These are phyloP conservation scores for Dictyostelium firmibasis DNA, from an alignment of 78 protist genomes.

Conservation along the genomic window DNA sequence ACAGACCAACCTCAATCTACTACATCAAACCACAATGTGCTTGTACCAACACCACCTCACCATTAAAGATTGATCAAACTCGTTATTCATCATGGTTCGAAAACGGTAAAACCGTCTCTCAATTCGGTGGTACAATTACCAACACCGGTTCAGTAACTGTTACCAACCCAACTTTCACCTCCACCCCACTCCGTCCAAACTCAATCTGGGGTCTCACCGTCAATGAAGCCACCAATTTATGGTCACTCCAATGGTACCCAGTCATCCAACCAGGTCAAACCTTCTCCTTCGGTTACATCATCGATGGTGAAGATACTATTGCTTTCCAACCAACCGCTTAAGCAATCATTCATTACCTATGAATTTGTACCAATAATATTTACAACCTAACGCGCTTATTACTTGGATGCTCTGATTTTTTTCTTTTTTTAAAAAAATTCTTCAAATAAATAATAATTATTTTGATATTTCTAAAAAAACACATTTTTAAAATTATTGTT, in stretches of 20 bases:
- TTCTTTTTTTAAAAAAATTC: background rate
- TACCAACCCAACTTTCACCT: constrained; percentile 22
- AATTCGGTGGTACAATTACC: constrained; percentile 20
- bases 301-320: background rate
- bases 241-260: constrained; percentile 49
- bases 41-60: constrained; percentile 1
- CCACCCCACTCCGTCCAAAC: background rate
- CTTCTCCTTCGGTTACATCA: constrained; percentile 26
- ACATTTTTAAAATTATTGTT: too few relatives aligned
- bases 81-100: background rate
- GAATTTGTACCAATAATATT: background rate
- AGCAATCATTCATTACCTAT: background rate
- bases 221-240: background rate
- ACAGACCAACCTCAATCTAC: constrained; percentile 25
- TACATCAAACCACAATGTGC: constrained; percentile 62
- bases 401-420: background rate
- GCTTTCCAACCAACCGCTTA: constrained; percentile 7
- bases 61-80: constrained; percentile 8
- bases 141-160: background rate
- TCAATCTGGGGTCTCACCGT: constrained; percentile 29
- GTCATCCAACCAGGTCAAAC: background rate
- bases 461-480: background rate
- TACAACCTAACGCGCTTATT: background rate
- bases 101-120: background rate
- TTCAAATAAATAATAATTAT: background rate